Evolutionary conservation across 441 rosid species (phyloP).

Genomic region (Rhodomyrtus psidioides): DNA sequence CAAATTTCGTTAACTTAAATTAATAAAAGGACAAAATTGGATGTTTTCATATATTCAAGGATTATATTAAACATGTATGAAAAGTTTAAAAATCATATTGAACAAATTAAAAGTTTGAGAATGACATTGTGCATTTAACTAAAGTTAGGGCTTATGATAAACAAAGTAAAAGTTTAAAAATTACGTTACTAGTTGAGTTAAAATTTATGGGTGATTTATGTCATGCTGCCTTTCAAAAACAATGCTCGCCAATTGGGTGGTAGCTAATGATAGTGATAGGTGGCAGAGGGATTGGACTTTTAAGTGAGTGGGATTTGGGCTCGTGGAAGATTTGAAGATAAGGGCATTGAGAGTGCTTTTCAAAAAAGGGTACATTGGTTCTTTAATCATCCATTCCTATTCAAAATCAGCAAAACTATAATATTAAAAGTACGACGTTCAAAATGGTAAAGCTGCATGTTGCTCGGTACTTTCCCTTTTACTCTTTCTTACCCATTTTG

Average conservation of each 20-base stretch:
- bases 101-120: background rate
- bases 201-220: background rate
- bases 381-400: background rate
- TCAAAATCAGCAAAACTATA: background rate
- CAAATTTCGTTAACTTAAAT: too few relatives aligned
- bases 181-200: background rate
- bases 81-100: fast-evolving
- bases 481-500: background rate
- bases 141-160: fast-evolving
- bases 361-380: background rate
- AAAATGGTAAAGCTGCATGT: background rate
- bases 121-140: too few relatives aligned
- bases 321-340: background rate
- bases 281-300: background rate
- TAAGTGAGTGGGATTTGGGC: too few relatives aligned
- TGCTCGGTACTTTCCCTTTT: background rate
- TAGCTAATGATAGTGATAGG: background rate
- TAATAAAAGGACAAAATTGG: too few relatives aligned
- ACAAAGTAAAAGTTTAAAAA: too few relatives aligned
- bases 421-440: background rate
- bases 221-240: background rate
- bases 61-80: fast-evolving
- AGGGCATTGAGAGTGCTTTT: background rate
- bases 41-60: too few relatives aligned
- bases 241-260: background rate